Percentiles rank a stretch among this genome's conserved stretches.
Conservation (phyloP, 768 basidiomycete genomes). For the Boletus eberwhitei region DNA sequence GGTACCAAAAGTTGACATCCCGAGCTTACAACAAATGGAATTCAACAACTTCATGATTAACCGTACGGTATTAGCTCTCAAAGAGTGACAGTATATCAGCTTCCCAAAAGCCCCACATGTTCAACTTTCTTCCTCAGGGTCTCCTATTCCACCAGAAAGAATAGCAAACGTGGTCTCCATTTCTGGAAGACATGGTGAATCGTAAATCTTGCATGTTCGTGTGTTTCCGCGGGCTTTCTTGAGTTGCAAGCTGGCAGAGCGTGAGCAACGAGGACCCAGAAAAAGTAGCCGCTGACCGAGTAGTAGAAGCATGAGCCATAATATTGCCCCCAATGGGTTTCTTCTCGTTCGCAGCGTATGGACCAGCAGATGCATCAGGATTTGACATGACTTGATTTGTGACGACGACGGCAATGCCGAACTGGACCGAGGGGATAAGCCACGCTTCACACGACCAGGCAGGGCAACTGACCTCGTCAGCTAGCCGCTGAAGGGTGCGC, state of each 20-base stretch:
- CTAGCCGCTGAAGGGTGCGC: conserved; percentile 86
- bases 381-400: conserved; percentile 99
- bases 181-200: conserved; percentile 96
- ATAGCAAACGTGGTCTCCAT: conserved; percentile 96
- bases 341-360: conserved; percentile 87
- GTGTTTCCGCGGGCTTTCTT: conserved; percentile 91
- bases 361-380: conserved; percentile 89
- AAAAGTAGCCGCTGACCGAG: conserved; percentile 53
- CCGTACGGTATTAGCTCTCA: conserved; percentile 3
- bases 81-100: background rate
- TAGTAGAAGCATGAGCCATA: conserved; percentile 98
- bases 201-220: conserved; percentile 94
- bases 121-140: conserved; percentile 84
- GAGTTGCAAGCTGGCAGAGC: conserved; percentile 65
- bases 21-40: conserved; percentile 11
- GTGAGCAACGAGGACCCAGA: conserved; percentile 4
- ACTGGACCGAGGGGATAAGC: conserved; percentile 46
- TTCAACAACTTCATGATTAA: conserved; percentile 7
- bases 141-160: conserved; percentile 85
- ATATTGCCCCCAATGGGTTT: conserved; percentile 99
- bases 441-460: background rate
- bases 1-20: background rate
- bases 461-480: conserved; percentile 76
- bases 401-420: conserved; percentile 95
- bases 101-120: background rate